Evolutionary conservation across 495 filamentous ascomycete genomes (phyloP), one percentile per base, ranked within the genome.

Genomic region (Aspergillus steynii): DNA sequence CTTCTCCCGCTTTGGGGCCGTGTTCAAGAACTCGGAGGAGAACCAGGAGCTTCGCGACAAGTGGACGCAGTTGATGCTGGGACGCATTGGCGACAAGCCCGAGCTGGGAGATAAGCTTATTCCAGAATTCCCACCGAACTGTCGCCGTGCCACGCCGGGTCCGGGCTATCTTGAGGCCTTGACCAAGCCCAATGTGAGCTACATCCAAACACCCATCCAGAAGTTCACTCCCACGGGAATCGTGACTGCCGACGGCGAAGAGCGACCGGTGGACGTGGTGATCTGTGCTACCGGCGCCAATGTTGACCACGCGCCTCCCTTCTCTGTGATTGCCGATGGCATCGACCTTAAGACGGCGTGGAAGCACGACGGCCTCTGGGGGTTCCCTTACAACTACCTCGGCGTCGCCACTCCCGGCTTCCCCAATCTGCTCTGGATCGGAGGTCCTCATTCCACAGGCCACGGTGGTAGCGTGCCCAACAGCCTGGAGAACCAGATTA

Each of bases 241-340:
- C 60, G 70, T 82, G 34, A 84, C 85, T 0, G 69, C 68, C 15
- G 83, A 85, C 61, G 85, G 85, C 34, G 61, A 61, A 0, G 71
- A 79, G 46, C 67, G 82, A 27, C 70, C 80, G 20, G 79, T 85
- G 1, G 87, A 89, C 60, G 82, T 81, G 29, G 74, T 87, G 2
- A 84, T 90, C 68, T 92, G 89, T 69, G 83, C 88, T 14, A 92
- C 88, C 0, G 88, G 89, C 9, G 85, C 85, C 29, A 86, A 90
- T 65, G 72, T 76, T 15, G 78, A 85, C 57, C 77, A 85, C 59
- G 79, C 81, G 1, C 84, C 85, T 0, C 83, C 82, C 0, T 90
- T 89, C 65, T 76, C 82, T 7, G 81, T 90, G 66, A 68, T 73
- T 53, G 77, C 79, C 3, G 65, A 78, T 57, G 82, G 80, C 1